Evolutionary conservation across 768 basidiomycete species (phyloP), one percentile per base, ranked within the genome.

Genomic region (Phaeotremella fagi): DNA sequence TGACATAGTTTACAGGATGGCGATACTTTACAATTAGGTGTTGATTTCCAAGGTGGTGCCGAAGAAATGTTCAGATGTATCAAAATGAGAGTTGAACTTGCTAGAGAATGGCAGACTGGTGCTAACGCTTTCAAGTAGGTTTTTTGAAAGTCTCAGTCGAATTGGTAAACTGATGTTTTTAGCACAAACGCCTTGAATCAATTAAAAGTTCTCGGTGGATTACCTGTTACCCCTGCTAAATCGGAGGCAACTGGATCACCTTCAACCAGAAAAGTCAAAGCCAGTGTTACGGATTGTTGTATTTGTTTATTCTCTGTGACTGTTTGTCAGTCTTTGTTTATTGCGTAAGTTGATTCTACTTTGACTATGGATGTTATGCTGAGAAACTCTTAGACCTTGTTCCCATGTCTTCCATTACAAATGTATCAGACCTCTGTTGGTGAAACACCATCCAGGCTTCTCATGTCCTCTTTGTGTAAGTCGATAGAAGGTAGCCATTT

Each of bases 61-160:
- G 91, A 97, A 77, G 92, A 97, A 74, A 90, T 94, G 48, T 97
- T 94, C 75, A 87, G 95, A 77, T 89, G 87, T 54, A 89, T 98
- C 54, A 97, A 94, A 82, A 95, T 99, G 71, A 81, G 88, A 60
- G 79, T 97, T 46, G 94, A 99, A 76, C 74, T 97, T 16, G 83
- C 83, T 7, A 77, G 92, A 55, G 91, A 91, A 73, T 97, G 91
- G 94, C 90, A 95, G 73, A 78, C 83, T 1, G 81, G 78, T 0
- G 82, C 84, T 0, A 97, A 97, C 77, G 87, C 84, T 36, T 99
- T 95, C 88, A 99, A 98, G 82, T 83, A 64, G 61, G 80, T 76
- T 4, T n/a, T 16, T 33, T 37, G 16, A 15, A 2, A 14, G 12
- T 49, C 3, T 18, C n/a, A 2, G 29, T 27, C 31, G 29, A 37